Conservation (phyloP, 768 basidiomycete genomes). For the Lepiota venenata region DNA sequence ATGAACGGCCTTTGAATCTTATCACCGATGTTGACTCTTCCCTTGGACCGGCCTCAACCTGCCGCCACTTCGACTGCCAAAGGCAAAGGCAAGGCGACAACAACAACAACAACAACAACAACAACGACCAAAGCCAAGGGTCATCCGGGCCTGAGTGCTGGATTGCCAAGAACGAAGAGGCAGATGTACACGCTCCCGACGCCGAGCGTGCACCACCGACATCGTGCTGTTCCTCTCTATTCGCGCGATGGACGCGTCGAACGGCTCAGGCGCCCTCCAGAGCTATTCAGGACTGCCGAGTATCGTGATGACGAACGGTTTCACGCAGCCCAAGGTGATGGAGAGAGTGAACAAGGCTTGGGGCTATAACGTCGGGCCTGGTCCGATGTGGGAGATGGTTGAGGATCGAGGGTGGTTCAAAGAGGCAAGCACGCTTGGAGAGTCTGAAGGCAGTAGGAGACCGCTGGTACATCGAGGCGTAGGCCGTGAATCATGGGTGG, state of each 20-base stretch:
- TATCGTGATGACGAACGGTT: constrained; percentile 50
- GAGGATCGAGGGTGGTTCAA: constrained; percentile 82
- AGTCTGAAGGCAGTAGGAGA: constrained; percentile 47
- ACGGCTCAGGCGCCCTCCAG: constrained; percentile 49
- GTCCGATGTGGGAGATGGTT: constrained; percentile 74
- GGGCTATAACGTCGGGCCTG: constrained; percentile 71
- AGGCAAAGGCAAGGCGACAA: constrained; percentile 26
- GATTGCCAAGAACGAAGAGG: constrained; percentile 29
- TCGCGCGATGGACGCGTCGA: constrained; percentile 51
- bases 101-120: too few relatives aligned
- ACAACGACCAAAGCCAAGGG: constrained; percentile 17
- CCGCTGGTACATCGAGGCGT: constrained; percentile 56
- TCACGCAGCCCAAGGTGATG: constrained; percentile 45
- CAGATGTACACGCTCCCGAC: constrained; percentile 60
- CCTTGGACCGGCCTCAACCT: constrained; percentile 11
- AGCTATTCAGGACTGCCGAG: constrained; percentile 43
- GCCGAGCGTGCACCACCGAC: constrained; percentile 70
- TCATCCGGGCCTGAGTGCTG: constrained; percentile 9
- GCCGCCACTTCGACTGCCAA: constrained; percentile 21
- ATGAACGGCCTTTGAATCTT: constrained; percentile 13
- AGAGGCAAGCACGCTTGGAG: constrained; percentile 41
- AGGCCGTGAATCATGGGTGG: constrained; percentile 40
- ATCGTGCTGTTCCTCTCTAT: constrained; percentile 63
- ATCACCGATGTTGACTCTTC: constrained; percentile 16
- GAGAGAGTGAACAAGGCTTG: constrained; percentile 66